Evolutionary conservation across 1,139 yeast species (phyloP), one percentile per base, ranked within the genome.

Genomic region (Magnusiomyces starmeri): DNA sequence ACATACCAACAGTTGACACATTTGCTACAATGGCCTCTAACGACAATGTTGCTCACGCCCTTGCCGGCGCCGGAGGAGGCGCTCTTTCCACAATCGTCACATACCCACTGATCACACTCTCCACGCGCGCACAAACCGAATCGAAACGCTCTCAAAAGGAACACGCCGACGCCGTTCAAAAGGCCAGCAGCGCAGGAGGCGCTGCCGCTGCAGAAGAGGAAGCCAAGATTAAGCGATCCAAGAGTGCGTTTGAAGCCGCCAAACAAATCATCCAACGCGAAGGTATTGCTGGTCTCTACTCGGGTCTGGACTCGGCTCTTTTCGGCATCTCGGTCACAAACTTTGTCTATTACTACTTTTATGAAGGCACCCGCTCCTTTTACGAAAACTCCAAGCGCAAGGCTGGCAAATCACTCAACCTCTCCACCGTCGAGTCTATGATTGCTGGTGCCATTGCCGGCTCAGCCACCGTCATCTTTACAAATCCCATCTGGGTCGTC

Each of bases 401-500:
- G 32, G 43, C 52, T 47, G 56, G 52, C 34, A 51, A 54, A 52
- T 25, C 27, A 18, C 54, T 49, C 32, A 46, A 29, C 48, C 57
- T 71, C 61, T 58, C 82, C 16, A 82, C 96, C 0, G 54, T 76
- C 12, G 95, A 89, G 67, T 81, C 90, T 53, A 84, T 89, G 62
- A 57, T 78, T 3, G 83, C 90, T 2, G 96, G 96, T 18, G 85
- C 94, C 1, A 74, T 86, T 61, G 95, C 97, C 2, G 97, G 97
- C 0, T 78, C 90, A 8, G 78, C 89, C 43, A 88, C 97, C 2
- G 86, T 90, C 54, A 73, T 86, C 22, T 77, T 85, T 18, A 83
- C 96, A n/a, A 90, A 90, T 69, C 97, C 97, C 35, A 82, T 89
- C 61, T 89, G 97, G 97, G 95, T 88, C 39, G 94, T 92, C 52